A percentile compares a stretch with the other conserved stretches of the same genome.
These are phyloP conservation scores for Berkeleyomyces basicola DNA, from an alignment of 2,329 filamentous ascomycete genomes.

Conservation along the genomic window DNA sequence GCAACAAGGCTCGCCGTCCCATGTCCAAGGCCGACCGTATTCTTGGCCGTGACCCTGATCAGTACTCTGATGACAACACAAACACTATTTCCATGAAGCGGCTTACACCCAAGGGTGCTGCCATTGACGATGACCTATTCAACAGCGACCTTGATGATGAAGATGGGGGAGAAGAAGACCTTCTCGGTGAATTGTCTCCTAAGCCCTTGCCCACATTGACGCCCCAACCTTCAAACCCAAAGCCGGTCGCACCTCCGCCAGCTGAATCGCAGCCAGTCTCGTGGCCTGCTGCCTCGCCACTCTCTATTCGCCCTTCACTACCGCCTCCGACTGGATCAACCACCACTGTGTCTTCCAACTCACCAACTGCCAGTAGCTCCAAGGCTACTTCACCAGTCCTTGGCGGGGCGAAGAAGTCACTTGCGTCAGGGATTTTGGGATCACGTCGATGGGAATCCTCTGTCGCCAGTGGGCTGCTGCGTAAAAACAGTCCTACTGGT, in stretches of 20 bases:
- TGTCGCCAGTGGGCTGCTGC: conserved; percentile 27
- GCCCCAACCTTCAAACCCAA: neutral
- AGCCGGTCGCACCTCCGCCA: neutral
- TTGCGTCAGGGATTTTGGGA: conserved; percentile 24
- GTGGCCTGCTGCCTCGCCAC: neutral
- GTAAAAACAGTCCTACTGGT: conserved; percentile 20
- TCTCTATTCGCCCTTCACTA: neutral
- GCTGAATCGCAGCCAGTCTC: neutral
- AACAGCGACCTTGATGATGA: conserved; percentile 23
- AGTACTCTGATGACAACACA: conserved; percentile 34
- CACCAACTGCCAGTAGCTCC: neutral
- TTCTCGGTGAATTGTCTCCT: conserved; percentile 20
- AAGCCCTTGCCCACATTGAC: conserved; percentile 5
- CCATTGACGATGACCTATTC: conserved; percentile 26
- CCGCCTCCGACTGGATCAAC: neutral
- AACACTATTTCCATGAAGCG: conserved; percentile 29
- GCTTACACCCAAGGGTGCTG: conserved; percentile 30
- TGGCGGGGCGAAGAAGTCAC: conserved; percentile 22
- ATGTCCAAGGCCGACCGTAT: conserved; percentile 42
- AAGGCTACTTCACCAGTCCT: conserved; percentile 1
- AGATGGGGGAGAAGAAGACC: conserved; percentile 20
- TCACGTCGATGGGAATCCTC: conserved; percentile 23
- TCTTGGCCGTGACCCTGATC: conserved; percentile 38
- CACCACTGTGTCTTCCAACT: conserved; percentile 16
- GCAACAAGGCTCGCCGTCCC: conserved; percentile 20